Conservation (phyloP, 2,329 filamentous ascomycete genomes). For the Coniochaeta prunicola region DNA sequence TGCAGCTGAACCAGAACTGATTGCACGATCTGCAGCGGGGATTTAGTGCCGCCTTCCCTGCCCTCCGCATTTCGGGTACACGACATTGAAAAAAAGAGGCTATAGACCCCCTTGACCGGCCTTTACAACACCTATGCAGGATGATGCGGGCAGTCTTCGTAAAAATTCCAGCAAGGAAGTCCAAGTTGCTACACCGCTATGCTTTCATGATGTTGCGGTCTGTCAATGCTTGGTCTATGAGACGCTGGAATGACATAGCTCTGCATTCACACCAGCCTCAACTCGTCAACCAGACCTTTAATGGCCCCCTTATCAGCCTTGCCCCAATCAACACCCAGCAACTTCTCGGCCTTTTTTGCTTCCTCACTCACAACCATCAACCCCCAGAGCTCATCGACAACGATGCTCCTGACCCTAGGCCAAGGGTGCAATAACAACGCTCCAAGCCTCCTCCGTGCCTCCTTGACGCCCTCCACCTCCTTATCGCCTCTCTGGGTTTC, state of each 20-base stretch:
- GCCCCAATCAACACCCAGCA: conserved; percentile 52
- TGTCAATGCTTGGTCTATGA: not conserved
- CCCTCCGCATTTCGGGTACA: not conserved
- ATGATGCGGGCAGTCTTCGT: not conserved
- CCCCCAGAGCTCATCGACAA: conserved; percentile 54
- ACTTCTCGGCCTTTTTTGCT: conserved; percentile 18
- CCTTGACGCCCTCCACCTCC: conserved; percentile 28
- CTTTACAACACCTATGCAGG: not conserved
- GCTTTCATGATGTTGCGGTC: not conserved
- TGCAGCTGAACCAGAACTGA: not conserved
- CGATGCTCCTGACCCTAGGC: conserved; percentile 59
- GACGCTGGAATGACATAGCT: not conserved
- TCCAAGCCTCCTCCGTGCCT: conserved; percentile 60
- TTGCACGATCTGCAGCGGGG: not conserved
- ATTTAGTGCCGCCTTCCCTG: not conserved
- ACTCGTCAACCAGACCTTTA: conserved; percentile 31
- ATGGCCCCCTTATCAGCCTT: conserved; percentile 41
- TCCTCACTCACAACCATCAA: conserved; percentile 19
- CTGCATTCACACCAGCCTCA: conserved; percentile 26
- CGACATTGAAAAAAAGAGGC: not conserved
- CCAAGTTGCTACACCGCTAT: not conserved
- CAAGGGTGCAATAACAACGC: conserved; percentile 76
- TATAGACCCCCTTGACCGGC: not conserved
- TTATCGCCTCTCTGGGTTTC: not conserved
- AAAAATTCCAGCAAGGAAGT: not conserved